phyloP scores from a whole-genome alignment of 768 basidiomycete genomes.

The Albatrellus ellisii region DNA sequence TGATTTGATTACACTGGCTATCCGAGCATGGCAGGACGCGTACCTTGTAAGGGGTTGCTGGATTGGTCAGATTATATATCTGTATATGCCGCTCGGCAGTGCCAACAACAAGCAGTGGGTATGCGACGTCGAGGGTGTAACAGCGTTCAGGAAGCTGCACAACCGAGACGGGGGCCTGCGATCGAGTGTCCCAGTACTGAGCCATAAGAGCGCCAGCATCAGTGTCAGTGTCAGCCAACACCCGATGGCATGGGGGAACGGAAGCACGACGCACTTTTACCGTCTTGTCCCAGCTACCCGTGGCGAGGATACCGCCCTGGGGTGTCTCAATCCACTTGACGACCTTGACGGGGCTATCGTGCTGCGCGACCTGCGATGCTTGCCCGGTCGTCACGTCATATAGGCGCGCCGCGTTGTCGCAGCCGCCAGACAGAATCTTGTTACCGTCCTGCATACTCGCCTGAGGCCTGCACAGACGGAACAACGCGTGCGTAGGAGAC shows the following conservation, averaged over 20 bases:
- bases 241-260: not conserved
- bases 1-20: not conserved
- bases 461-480: slow-evolving; percentile 1
- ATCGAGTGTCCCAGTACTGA: slow-evolving; percentile 89
- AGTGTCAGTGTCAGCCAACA: not conserved
- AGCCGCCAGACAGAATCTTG: slow-evolving; percentile 85
- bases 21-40: not conserved
- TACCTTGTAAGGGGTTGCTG: slow-evolving; percentile 68
- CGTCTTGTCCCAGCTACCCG: slow-evolving; percentile 98
- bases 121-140: slow-evolving; percentile 75
- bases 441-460: slow-evolving; percentile 58
- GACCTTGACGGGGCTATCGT: slow-evolving; percentile 80
- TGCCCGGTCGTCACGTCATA: slow-evolving; percentile 82
- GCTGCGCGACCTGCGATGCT: slow-evolving; percentile 72
- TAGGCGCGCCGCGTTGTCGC: slow-evolving; percentile 91
- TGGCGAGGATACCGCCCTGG: slow-evolving; percentile 66
- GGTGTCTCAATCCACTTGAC: slow-evolving; percentile 74
- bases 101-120: slow-evolving; percentile 80
- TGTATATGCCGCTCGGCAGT: slow-evolving; percentile 89
- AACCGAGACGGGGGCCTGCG: slow-evolving; percentile 59
- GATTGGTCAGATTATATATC: slow-evolving; percentile 79
- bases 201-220: not conserved
- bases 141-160: slow-evolving; percentile 84
- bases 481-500: slow-evolving; percentile 14
- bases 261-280: slow-evolving; percentile 53